Evolutionary conservation across 2,329 filamentous ascomycete genomes (phyloP), one percentile per base, ranked within the genome.

Genomic region (Cladosporium velox): DNA sequence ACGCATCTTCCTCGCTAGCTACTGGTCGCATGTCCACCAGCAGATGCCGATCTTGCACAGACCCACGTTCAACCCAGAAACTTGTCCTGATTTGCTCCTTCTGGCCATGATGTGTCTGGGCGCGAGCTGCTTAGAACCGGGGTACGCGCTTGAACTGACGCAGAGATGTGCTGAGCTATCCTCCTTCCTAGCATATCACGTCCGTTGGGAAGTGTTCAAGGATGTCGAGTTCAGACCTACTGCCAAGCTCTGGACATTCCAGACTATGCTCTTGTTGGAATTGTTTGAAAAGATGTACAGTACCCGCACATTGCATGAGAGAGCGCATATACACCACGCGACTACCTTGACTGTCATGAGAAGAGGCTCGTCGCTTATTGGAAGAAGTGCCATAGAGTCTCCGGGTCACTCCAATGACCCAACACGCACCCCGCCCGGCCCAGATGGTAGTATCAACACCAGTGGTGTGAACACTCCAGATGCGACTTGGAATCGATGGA

Each of bases 241-340:
- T 0, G 94, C 94, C 10, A 97, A 96, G 78, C 81, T 99, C 8
- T 99, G 94, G 94, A 88, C 97, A 0, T 98, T 98, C 80, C 95
- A 98, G 77, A 90, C 94, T 1, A 81, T 98, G 61, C 83, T 98
- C 4, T 84, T 98, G 5, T 84, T 98, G 14, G 95, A 99, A 77
- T 82, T 97, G 0, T 98, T 96, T 73, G 95, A 99, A 80, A 99
- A 99, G 83, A 95, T 97, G 91, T 98, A 94, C 77, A 95, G 93
- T 47, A 97, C 94, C 0, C 87, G 93, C 69, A 90, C 92, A 66
- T 82, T 98, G 35, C 95, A 99, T 77, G 95, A 99, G 79, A 86
- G 95, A 70, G 94, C 94, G 1, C 94, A 98, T 72, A 97, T 98
- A 55, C 94, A 98, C 74, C 95, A 99, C 76, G 94, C 94, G 15